Base-by-base conservation (phyloP, 2,329 filamentous ascomycete species). In the Colletotrichum agaves region DNA sequence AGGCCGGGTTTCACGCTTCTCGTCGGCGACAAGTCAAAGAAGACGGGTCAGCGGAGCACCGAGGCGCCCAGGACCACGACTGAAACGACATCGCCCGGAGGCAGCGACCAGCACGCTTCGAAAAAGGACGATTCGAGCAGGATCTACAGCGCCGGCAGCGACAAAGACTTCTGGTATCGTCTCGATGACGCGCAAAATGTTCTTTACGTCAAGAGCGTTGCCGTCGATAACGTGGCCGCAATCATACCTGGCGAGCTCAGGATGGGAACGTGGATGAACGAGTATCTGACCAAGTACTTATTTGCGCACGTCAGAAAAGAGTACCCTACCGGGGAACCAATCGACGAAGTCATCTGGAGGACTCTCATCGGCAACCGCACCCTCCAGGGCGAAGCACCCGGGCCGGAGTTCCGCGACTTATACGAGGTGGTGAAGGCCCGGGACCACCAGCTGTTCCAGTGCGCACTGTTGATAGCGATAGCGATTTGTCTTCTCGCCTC, bases 301-400 rank as follows among this genome's bases (percentile, higher is more conserved):
- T 52, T 52, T 27, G 12, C 11, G 0, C 11, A 31, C 47, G 11
- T 27, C 1, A 27, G 47, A 3, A 27, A 7, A 7, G 17, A 15
- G 5, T 58, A 58, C 11, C 55, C 55, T 15, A 46, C 21, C 11
- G 50, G 60, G 2, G 47, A 63, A 35, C n/a, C 4, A 17, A 13
- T 63, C 2, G 60, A 33, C 19, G 60, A 63, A 10, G 60, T 49
- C 5, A 37, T 63, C 23, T 63, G 60, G 60, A 21, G 60, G 19
- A 63, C 60, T 19, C 47, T 39, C 13, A 57, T 63, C 8, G 60
- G 5, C 27, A 55, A 63, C 19, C 49, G 49, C 15, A 63, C 47
- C 7, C n/a, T 13, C n/a, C 31, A 31, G 17, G 23, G 31, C 13
- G 21, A 57, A 7, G 13, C 43, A 12, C 21, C 41, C 1, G 43